phyloP scores from a whole-genome alignment of 768 basidiomycete genomes.

The Pholiota microspora region DNA sequence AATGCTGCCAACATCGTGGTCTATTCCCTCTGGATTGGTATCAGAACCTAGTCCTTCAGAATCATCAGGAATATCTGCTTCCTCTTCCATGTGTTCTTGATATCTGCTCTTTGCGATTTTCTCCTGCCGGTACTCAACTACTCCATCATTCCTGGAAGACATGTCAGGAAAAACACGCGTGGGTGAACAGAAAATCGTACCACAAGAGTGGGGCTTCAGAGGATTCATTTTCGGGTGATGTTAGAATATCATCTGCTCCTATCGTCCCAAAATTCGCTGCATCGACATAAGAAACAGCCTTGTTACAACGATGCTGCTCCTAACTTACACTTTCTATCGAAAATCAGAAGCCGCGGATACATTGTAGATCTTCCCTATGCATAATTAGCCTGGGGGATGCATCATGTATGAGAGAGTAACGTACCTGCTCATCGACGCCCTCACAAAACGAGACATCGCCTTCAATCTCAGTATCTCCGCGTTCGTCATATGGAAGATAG shows the following conservation, averaged over 20 bases:
- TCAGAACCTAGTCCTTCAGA: not conserved
- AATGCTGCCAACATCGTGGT: constrained; percentile 27
- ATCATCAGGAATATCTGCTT: constrained; percentile 2
- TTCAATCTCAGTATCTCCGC: constrained; percentile 41
- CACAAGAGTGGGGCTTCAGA: constrained; percentile 13
- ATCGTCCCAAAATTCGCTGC: constrained; percentile 69
- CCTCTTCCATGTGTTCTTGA: constrained; percentile 40
- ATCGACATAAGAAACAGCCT: constrained; percentile 5
- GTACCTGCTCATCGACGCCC: constrained; percentile 48
- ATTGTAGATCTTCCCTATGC: constrained; percentile 44
- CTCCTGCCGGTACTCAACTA: constrained; percentile 51
- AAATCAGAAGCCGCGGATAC: constrained; percentile 62
- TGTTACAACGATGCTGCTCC: not conserved
- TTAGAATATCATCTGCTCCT: constrained; percentile 38
- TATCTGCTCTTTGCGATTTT: constrained; percentile 54
- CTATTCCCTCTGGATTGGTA: not conserved
- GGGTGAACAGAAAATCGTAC: constrained; percentile 3
- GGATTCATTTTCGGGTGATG: constrained; percentile 26
- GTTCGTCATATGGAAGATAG: constrained; percentile 55
- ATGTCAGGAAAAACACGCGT: constrained; percentile 1
- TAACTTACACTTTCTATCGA: constrained; percentile 56
- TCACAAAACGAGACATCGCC: constrained; percentile 68
- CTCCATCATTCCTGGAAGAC: constrained; percentile 42
- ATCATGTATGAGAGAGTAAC: constrained; percentile 16
- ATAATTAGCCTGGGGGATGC: not conserved